Base-by-base conservation (phyloP, 768 basidiomycete species). In the Tricholoma sp. region DNA sequence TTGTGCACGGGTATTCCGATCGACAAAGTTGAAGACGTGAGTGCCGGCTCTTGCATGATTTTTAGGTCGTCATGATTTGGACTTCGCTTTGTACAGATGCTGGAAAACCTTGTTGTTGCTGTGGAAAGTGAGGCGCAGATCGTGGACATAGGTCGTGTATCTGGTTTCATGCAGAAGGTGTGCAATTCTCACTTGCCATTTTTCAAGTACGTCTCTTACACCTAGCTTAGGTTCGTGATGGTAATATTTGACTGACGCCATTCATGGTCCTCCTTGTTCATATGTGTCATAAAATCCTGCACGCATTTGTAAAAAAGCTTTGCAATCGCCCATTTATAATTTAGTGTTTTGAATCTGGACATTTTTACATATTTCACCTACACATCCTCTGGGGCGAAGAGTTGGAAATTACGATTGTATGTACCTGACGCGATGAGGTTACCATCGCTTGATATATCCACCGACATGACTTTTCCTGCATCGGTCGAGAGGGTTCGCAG, bases 381-480 rank as follows among this genome's bases (percentile, higher is more conserved):
- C 47, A 77, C 65, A 65, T 83, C 86, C 63, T 94, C 92, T 3
- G 89, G 87, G 7, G 91, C 84, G 71, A 91, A 98, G 57, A 98
- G 76, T 69, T 98, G 95, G 80, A 93, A 97, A 72, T 90, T 94
- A 58, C 95, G 81, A 72, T 93, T 95, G 70, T 92, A 96, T 45
- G 92, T 94, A 35, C 94, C 94, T 5, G 89, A 89, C 4, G 87
- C 95, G 45, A 97, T 80, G 67, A 91, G 79, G 64, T 84, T 85
- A 11, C 86, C 91, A 69, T 96, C 92, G 54, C 79, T 79, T 24
- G 87, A 85, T 19, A 98, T 79, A 69, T 99, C 97, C 9, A 98
- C 94, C 6, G 91, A 92, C 97, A 98, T 99, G 59, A 98, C 95
- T 72, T 98, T 98, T n/a, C 95, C 94, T 24, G 89, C 88, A 67